Evolutionary conservation across 805 yeast species (phyloP), one percentile per base, ranked within the genome.

Genomic region (Wickerhamomyces alni): DNA sequence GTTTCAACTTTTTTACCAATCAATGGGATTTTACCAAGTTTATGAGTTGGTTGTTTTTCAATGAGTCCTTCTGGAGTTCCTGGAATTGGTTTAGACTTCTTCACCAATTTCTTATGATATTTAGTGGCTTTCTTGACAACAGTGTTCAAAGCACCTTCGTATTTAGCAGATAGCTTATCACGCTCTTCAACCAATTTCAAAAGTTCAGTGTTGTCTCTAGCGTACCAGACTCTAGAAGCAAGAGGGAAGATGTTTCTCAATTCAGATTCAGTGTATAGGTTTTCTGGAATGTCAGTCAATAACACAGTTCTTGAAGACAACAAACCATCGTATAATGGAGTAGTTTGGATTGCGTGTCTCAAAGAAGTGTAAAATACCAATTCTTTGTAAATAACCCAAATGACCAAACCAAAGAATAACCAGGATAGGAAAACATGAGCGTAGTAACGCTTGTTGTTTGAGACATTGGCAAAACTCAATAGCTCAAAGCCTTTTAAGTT

Each of bases 1-100:
- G 96, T 83, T 52, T 82, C 82, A 40, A 89, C 96, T 65, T 89
- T 89, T 63, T 84, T 63, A 43, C 96, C 95, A 50, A 82, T 70
- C 42, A 84, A 62, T 41, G 77, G 78, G 54, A 75, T 76, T 42
- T 59, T 57, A 40, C 77, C 77, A 52, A 87, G 71, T 47, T 76
- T 76, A 62, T 87, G 91, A 26, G 86, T 81, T 35, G 97, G 97
- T 51, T 91, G 75, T 67, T 87, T 88, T 62, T 83, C 72, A 45
- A 87, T 77, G 59, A 85, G 87, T 44, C 73, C 80, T 54, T 79
- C 69, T 38, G 67, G 72, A 4, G 83, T 80, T 45, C 69, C 71
- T 17, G 83, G 58, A 17, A 67, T 56, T 11, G 73, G 69, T 52
- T 72, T 67, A 27, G 69, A 66, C 58, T 82, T 81, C 61, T 83